These are phyloP conservation scores for Daldinia childiae DNA, from an alignment of 495 filamentous ascomycete genomes.

Conservation along the genomic window DNA sequence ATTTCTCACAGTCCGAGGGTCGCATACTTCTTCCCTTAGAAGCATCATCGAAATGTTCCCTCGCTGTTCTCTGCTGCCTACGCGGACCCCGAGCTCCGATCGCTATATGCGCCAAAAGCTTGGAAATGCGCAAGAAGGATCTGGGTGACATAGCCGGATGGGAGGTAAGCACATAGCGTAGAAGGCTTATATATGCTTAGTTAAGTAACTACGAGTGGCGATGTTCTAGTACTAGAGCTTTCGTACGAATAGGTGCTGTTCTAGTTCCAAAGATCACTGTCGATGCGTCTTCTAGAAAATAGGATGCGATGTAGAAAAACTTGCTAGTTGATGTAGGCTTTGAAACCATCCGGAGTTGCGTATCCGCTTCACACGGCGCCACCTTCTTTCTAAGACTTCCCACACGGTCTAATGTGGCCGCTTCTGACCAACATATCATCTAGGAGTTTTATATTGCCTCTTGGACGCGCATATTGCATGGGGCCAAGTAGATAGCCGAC, in stretches of 20 bases:
- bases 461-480: neutral
- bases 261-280: neutral
- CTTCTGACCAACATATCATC: neutral
- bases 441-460: neutral
- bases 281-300: neutral
- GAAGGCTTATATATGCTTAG: neutral
- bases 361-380: neutral
- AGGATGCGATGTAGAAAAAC: neutral
- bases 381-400: neutral
- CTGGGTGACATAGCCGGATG: neutral
- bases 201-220: neutral
- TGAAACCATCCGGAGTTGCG: neutral
- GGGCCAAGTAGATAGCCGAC: neutral
- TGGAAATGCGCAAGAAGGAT: neutral
- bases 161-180: neutral
- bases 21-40: neutral
- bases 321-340: neutral
- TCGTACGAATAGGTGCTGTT: neutral
- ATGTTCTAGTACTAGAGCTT: neutral
- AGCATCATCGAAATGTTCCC: neutral
- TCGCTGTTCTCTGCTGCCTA: neutral
- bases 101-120: neutral
- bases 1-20: neutral
- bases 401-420: neutral
- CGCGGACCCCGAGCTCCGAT: neutral